Evolutionary conservation across 768 basidiomycete species (phyloP).

Genomic region (Pleurotus djamor): DNA sequence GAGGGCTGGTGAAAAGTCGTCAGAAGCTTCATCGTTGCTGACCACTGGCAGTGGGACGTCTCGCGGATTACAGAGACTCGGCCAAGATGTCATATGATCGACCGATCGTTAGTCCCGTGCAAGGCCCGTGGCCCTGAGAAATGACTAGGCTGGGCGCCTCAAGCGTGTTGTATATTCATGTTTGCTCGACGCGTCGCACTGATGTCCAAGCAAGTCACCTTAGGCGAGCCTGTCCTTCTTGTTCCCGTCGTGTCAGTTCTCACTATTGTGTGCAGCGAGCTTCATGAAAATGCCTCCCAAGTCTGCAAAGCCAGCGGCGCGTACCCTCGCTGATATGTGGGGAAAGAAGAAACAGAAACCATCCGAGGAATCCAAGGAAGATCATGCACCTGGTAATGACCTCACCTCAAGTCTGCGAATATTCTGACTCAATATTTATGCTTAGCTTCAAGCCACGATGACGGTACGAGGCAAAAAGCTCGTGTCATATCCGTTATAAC

Average conservation of each 20-base stretch:
- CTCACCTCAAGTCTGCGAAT: conserved; percentile 15
- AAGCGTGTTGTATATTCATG: neutral
- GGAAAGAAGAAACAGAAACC: conserved; percentile 38
- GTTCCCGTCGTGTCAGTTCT: neutral
- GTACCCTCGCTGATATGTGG: conserved; percentile 77
- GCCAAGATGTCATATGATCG: neutral
- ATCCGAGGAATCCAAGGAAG: conserved; percentile 16
- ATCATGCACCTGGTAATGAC: conserved; percentile 13
- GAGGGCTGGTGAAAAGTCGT: conserved; percentile 78
- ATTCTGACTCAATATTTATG: too few species aligned
- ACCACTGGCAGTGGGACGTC: neutral
- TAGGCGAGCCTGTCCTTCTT: neutral
- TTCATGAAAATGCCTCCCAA: conserved; percentile 73
- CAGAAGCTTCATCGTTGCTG: conserved; percentile 49
- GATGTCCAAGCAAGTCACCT: conserved; percentile 1
- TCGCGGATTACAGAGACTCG: too few species aligned
- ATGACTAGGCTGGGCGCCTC: neutral
- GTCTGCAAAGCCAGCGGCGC: conserved; percentile 58
- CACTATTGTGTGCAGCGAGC: conserved; percentile 24
- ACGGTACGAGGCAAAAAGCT: too few species aligned
- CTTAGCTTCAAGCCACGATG: too few species aligned
- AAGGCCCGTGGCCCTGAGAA: neutral
- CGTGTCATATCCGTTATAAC: conserved; percentile 12
- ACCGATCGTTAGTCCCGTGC: neutral
- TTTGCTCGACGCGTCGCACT: conserved; percentile 4